A percentile compares a stretch with the other conserved stretches of the same genome.
These are phyloP conservation scores for Turnera subulata DNA, from an alignment of 345 rosid genomes.

Conservation along the genomic window DNA sequence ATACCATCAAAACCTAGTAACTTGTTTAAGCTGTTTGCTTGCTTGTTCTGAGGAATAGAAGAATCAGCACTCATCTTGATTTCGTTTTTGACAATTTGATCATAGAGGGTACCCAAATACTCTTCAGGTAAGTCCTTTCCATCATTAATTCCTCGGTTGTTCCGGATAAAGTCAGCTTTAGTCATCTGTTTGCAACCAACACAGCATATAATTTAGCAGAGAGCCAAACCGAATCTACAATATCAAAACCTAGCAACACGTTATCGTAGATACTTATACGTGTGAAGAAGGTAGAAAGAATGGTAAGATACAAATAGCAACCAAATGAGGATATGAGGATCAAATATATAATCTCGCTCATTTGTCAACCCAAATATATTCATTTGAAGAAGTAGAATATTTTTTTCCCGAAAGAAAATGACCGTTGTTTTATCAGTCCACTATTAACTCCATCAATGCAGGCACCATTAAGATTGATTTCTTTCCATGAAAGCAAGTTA, in stretches of 20 bases:
- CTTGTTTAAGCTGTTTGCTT: slow-evolving; percentile 78
- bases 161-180: slow-evolving; percentile 79
- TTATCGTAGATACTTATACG: not conserved
- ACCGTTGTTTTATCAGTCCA: not conserved
- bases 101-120: slow-evolving; percentile 74
- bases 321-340: not conserved
- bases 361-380: not conserved
- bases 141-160: slow-evolving; percentile 91
- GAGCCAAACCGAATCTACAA: slow-evolving; percentile 1
- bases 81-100: slow-evolving; percentile 85
- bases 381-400: not conserved
- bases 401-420: not conserved
- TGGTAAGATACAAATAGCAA: not conserved
- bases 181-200: slow-evolving; percentile 60
- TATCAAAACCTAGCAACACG: not conserved
- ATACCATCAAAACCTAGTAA: slow-evolving; percentile 90
- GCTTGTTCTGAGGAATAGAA: slow-evolving; percentile 75
- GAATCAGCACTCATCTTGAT: slow-evolving; percentile 86
- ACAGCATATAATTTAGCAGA: slow-evolving; percentile 28
- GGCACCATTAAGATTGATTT: no score
- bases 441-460: no score
- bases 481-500: not conserved
- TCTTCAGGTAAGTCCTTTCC: slow-evolving; percentile 97
- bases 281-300: not conserved
- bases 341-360: not conserved